Conservation (phyloP, 192 early-diverging fungal species). For the Rhizoclosmatium globosum region DNA sequence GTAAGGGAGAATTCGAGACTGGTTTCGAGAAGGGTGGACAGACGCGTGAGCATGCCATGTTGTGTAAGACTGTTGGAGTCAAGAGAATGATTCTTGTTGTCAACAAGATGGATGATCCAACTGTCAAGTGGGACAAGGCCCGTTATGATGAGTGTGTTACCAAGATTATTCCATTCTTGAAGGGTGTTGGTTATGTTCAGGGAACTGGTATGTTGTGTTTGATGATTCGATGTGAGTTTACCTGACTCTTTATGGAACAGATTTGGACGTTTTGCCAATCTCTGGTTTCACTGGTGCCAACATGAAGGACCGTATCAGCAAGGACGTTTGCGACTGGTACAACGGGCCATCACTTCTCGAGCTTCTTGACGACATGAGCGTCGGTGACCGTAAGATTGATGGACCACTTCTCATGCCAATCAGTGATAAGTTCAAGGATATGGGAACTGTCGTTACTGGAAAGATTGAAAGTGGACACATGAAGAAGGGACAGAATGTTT, state of each 20-base stretch:
- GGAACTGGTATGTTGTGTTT: conserved; percentile 62
- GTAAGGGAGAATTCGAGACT: conserved; percentile 99
- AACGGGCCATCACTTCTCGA: conserved; percentile 88
- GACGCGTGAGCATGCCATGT: conserved; percentile 96
- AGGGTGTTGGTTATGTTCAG: conserved; percentile 86
- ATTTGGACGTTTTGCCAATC: conserved; percentile 90
- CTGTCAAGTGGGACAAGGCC: conserved; percentile 91
- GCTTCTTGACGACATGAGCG: conserved; percentile 82
- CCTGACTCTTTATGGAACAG: conserved; percentile 49
- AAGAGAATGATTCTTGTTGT: conserved; percentile 90
- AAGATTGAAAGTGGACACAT: conserved; percentile 96
- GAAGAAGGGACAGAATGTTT: conserved; percentile 83
- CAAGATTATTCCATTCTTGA: conserved; percentile 92
- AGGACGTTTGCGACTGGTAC: conserved; percentile 51
- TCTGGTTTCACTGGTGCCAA: conserved; percentile 98
- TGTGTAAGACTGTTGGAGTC: conserved; percentile 97
- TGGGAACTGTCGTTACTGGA: conserved; percentile 95
- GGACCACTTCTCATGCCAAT: conserved; percentile 95
- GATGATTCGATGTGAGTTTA: too few relatives aligned
- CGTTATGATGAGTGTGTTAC: conserved; percentile 90
- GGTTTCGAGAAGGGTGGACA: conserved; percentile 99
- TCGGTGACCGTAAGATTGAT: conserved; percentile 85
- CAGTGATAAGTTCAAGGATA: conserved; percentile 96
- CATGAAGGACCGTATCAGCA: conserved; percentile 84
- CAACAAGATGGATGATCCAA: conserved; percentile 99